Conservation (phyloP, 2,329 filamentous ascomycete species). For the Epichloe amarillans region DNA sequence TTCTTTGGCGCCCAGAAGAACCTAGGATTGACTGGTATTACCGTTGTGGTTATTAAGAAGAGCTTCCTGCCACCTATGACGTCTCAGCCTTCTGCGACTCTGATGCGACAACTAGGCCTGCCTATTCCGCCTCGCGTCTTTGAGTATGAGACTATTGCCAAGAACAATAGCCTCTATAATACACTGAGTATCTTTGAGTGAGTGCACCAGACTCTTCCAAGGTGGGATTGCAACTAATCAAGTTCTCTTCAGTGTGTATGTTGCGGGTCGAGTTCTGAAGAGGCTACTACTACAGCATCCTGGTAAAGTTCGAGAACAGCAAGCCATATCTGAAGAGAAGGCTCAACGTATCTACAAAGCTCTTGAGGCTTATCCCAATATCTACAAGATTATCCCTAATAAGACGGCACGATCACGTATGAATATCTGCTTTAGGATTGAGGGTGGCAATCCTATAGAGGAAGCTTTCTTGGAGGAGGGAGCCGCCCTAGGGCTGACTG, state of each 20-base stretch:
- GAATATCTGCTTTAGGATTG: no score
- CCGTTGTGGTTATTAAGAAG: constrained; percentile 76
- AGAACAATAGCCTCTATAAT: constrained; percentile 94
- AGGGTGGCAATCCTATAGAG: no score
- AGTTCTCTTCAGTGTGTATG: constrained; percentile 53
- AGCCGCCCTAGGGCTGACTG: no score
- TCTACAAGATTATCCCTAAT: constrained; percentile 48
- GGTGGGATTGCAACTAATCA: background rate
- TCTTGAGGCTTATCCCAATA: constrained; percentile 57
- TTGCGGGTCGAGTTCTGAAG: constrained; percentile 79
- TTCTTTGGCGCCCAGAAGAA: constrained; percentile 97
- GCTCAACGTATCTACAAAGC: constrained; percentile 62
- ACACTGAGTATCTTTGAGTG: constrained; percentile 84
- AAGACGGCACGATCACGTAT: no score
- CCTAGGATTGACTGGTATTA: constrained; percentile 72
- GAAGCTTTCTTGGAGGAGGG: no score
- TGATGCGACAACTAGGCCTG: constrained; percentile 64
- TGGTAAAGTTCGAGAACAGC: constrained; percentile 62
- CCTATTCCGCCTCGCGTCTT: constrained; percentile 68
- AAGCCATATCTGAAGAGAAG: constrained; percentile 61
- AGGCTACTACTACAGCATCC: constrained; percentile 53
- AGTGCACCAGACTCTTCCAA: constrained; percentile 13
- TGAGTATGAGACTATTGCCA: constrained; percentile 71
- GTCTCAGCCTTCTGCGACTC: constrained; percentile 49
- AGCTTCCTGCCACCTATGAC: constrained; percentile 56